Evolutionary conservation across 352 stramenopile genomes (phyloP).

Genomic region (Phytophthora crassamura): DNA sequence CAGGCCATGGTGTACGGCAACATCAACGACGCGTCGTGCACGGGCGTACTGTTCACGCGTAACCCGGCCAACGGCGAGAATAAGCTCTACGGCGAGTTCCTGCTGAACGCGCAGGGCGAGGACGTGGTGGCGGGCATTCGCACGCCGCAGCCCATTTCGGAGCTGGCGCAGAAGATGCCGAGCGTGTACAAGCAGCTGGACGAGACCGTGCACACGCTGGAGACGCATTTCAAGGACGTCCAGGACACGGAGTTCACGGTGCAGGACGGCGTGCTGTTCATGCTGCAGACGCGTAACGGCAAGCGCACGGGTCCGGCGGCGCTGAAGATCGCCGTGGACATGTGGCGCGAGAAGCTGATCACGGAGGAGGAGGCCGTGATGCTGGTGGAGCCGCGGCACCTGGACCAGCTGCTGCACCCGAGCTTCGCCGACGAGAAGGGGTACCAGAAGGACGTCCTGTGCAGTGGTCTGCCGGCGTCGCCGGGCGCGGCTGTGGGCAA

Average conservation of each 20-base stretch:
- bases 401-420: slow-evolving; percentile 32
- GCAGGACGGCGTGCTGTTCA: too few species aligned
- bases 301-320: too few species aligned
- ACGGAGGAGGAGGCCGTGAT: slow-evolving; percentile 37
- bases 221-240: too few species aligned
- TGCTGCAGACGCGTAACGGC: too few species aligned
- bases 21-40: slow-evolving; percentile 31
- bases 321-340: too few species aligned
- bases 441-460: slow-evolving; percentile 34
- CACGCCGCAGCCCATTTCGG: too few species aligned
- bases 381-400: slow-evolving; percentile 33
- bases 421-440: slow-evolving; percentile 33
- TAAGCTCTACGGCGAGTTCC: slow-evolving; percentile 35
- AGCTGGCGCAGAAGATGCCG: too few species aligned
- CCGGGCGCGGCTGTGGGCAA: too few species aligned
- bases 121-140: slow-evolving; percentile 34
- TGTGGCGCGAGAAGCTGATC: slow-evolving; percentile 39
- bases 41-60: slow-evolving; percentile 35
- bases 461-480: slow-evolving; percentile 28
- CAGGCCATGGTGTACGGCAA: too few species aligned
- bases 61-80: slow-evolving; percentile 33
- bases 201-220: too few species aligned
- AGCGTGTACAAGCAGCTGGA: too few species aligned
- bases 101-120: slow-evolving; percentile 35
- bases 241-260: too few species aligned